These are phyloP conservation scores for Beauveria australis DNA, from an alignment of 2,329 filamentous ascomycete genomes.

Conservation along the genomic window DNA sequence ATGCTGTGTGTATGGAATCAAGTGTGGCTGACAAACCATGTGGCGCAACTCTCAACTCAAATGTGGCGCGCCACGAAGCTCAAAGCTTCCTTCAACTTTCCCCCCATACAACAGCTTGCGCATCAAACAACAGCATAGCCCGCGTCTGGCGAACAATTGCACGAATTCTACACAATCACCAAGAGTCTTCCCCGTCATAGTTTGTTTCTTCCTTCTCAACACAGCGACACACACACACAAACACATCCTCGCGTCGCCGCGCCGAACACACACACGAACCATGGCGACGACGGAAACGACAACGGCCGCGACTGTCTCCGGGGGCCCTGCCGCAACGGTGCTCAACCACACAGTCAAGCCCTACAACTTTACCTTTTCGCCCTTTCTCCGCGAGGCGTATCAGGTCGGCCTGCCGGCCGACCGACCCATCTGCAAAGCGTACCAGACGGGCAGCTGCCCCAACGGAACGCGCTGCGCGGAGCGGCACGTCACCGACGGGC, in stretches of 20 bases:
- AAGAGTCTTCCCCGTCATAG: not conserved
- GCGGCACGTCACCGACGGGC: slow-evolving; percentile 53
- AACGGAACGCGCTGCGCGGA: slow-evolving; percentile 78
- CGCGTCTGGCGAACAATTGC: not conserved
- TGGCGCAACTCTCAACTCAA: slow-evolving; percentile 2
- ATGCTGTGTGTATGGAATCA: not conserved
- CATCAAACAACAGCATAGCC: not conserved
- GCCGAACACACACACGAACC: not conserved
- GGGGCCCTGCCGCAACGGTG: slow-evolving; percentile 34
- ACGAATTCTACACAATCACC: not conserved
- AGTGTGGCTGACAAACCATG: slow-evolving; percentile 11
- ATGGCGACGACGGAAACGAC: slow-evolving; percentile 24
- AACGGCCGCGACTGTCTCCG: slow-evolving; percentile 19
- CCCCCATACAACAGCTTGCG: not conserved
- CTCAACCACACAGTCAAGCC: slow-evolving; percentile 46
- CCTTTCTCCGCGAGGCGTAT: slow-evolving; percentile 76
- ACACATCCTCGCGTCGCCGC: not conserved
- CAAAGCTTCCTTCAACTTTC: not conserved
- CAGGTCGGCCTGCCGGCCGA: slow-evolving; percentile 74
- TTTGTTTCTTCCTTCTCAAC: too few species aligned
- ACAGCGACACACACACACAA: not conserved
- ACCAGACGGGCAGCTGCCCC: slow-evolving; percentile 77
- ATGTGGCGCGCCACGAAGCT: not conserved
- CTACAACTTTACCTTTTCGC: slow-evolving; percentile 75
- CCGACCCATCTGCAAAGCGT: slow-evolving; percentile 77